Base-by-base conservation (phyloP, 2,329 filamentous ascomycete species). In the Neofusicoccum sp. region DNA sequence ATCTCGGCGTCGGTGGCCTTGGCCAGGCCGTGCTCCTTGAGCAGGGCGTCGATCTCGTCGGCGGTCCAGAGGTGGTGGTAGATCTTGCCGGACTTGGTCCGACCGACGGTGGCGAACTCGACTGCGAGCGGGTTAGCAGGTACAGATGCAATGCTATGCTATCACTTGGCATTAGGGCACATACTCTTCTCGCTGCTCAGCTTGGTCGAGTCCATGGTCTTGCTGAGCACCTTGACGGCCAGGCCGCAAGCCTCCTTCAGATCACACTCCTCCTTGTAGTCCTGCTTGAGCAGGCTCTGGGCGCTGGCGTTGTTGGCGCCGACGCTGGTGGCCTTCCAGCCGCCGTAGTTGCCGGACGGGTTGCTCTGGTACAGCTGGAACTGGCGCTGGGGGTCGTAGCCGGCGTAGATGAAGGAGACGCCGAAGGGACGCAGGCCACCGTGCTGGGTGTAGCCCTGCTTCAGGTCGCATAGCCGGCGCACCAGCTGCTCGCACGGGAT, bases 301-400 rank as follows among this genome's bases (percentile, higher is more conserved):
- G 96, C 96, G 72, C 92, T 97, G 48, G 95, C 95, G 77, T 98
- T 97, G 85, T 99, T 99, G 67, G 96, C 96, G 56, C 95, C 95
- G 4, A 96, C 93, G 73, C 93, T 97, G 61, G 95, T 99, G 37
- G 95, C 95, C 83, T 99, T 99, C 95, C 95, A 99, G 63, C 95
- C 95, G 67, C 95, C 96, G 77, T 99, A 99, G 84, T 99, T 99
- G 71, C 95, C 95, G 67, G 92, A 96, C 12, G 95, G 95, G 80
- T 99, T 99, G 84, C 93, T 97, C 78, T 98, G 93, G 83, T 98
- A 99, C 66, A 99, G 87, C 84, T 99, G 95, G 85, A 99, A 99
- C 78, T 98, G 90, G 74, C 93, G 87, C 80, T 96, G 91, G 65
- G 92, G 92, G 76, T 99, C 95, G 87, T 93, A 99, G 65, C 95